Base-by-base conservation (phyloP, 2,329 filamentous ascomycete genomes). In the Colletotrichum tabaci region DNA sequence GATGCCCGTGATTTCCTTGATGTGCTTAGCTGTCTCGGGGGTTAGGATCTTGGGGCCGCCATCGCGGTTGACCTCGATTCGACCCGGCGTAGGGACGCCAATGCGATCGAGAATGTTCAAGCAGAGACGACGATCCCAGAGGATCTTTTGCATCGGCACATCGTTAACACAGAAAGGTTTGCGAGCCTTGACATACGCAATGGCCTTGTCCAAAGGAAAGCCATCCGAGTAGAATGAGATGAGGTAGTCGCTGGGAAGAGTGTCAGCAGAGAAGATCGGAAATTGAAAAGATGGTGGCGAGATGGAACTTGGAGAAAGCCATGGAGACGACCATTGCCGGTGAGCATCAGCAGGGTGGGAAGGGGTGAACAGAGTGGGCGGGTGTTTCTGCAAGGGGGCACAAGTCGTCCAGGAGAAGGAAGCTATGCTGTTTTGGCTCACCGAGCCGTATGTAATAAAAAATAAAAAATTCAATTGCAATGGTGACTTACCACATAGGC, bases 211-310 rank as follows among this genome's bases (percentile, higher is more conserved):
- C 57, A 99, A 85, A 0, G 96, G 96, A 76, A 99, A 99, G 0
- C 96, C 96, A 80, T 98, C 96, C 0, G 96, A 98, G 82, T 98
- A 99, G 84, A 99, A 99, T 3, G 95, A 98, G 78, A 99, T 98
- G 67, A 99, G 84, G 78, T 97, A 99, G 83, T 99, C 96, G 82
- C 88, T 90, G 73, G 67, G 58, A 61, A 18, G 61, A 50, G 60
- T 65, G 12, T 57, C 26, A 68, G 42, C 18, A 65, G 57, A 9
- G 12, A 15, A 60, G 69, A 68, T 46, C 52, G 72, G 74, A 40
- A 10, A 30, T 9, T 35, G 7, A 52, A 15, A 23, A 10, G 9
- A 42, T 52, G 10, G 42, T 52, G 5, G 15, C 21, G 30, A n/a
- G 21, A 21, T 6, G 1, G 15, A 26, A 23, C 21, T 35, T 40